Base-by-base conservation (phyloP, 1,139 yeast genomes). In the Diutina ranongensis region DNA sequence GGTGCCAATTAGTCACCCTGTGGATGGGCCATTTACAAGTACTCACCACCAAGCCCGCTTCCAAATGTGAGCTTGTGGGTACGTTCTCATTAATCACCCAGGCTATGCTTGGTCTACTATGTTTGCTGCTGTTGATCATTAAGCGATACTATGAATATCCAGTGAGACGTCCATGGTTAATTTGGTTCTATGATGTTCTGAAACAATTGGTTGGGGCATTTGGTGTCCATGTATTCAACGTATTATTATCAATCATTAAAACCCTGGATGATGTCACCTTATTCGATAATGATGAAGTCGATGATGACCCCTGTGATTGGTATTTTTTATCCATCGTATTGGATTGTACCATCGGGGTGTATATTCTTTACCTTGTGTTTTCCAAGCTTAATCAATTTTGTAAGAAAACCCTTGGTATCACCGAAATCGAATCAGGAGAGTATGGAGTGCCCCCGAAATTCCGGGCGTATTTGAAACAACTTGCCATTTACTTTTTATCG, bases 321-420 rank as follows among this genome's bases (percentile, higher is more conserved):
- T 92, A 92, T 64, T 89, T 92, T 56, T 68, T 92, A 47, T 92
- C 85, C 56, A 76, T 89, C 40, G 72, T 89, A 19, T 75, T 89
- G 58, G 98, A 92, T 60, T 89, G 97, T 42, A 92, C 98, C 0
- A 72, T 89, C n/a, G 98, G 98, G 0, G 94, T 88, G 2, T 94
- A 94, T 21, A 73, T 25, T 31, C 21, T 35, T 49, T 46, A 57
- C 48, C 57, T 75, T 10, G 82, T 83, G 15, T 70, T 71, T 50
- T 61, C 58, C 38, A 57, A 66, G 1, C 64, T 76, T 3, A 69
- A 84, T 44, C 58, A 65, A 45, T 78, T 69, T 8, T 63, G 68
- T 47, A 58, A 55, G 46, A 49, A 60, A 5, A 57, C 59, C 49
- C 54, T 70, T 15, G 63, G 62, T 33, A 54, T 70, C 35, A 63